phyloP scores from a whole-genome alignment of 306 rosid genomes.

The Prunus mira region DNA sequence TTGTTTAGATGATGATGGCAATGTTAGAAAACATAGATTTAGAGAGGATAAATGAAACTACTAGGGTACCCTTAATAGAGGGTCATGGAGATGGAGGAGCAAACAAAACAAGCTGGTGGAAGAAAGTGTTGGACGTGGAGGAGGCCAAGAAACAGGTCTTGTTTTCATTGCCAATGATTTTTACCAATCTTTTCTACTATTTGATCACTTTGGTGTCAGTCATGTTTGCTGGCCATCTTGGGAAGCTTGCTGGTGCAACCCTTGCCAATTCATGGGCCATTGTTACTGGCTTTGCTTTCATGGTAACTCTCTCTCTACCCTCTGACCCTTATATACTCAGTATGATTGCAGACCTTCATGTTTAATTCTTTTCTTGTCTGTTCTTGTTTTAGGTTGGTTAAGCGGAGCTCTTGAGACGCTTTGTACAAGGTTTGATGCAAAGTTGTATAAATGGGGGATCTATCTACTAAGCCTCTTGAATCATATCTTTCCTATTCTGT shows the following conservation, averaged over 20 bases:
- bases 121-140: no score
- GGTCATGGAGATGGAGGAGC: no score
- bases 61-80: no score
- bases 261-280: slow-evolving; percentile 79
- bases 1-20: no score
- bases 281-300: slow-evolving; percentile 63
- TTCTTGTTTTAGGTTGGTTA: slow-evolving; percentile 45
- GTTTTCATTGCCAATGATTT: no score
- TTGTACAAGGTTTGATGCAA: slow-evolving; percentile 73
- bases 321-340: background rate
- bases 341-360: background rate
- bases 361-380: background rate
- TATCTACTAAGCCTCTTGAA: slow-evolving; percentile 73
- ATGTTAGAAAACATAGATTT: no score
- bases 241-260: slow-evolving; percentile 81
- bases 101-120: no score
- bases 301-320: slow-evolving; percentile 30
- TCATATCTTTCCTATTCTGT: slow-evolving; percentile 52
- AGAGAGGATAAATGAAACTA: no score
- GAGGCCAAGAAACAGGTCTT: no score
- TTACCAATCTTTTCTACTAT: no score
- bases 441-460: slow-evolving; percentile 58
- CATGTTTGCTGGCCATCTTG: slow-evolving; percentile 66
- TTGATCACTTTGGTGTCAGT: no score
- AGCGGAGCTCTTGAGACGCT: slow-evolving; percentile 90